phyloP scores from a whole-genome alignment of 2,329 filamentous ascomycete species.

The Pyrenochaeta sp. region DNA sequence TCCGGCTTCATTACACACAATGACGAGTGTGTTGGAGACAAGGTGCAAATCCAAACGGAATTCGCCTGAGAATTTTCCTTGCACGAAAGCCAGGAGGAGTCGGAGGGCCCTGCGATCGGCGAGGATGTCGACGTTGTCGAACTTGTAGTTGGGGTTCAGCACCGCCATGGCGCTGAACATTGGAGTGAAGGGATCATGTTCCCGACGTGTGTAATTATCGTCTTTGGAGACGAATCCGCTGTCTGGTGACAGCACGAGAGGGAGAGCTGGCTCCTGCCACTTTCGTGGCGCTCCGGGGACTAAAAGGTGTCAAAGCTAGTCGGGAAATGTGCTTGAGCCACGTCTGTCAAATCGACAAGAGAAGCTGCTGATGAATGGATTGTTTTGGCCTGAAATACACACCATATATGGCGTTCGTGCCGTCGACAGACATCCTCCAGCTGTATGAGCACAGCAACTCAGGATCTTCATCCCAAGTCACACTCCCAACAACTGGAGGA shows the following conservation, averaged over 20 bases:
- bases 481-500: constrained; percentile 11
- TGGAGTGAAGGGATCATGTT: constrained; percentile 30
- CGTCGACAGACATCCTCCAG: constrained; percentile 29
- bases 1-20: constrained; percentile 32
- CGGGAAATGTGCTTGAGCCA: not conserved
- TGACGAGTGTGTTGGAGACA: constrained; percentile 32
- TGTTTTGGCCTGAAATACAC: no score
- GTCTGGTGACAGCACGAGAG: constrained; percentile 26
- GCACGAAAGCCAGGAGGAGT: constrained; percentile 31
- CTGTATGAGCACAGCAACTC: constrained; percentile 41
- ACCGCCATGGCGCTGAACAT: constrained; percentile 33
- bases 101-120: constrained; percentile 41
- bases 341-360: not conserved
- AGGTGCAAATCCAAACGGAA: constrained; percentile 35
- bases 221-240: constrained; percentile 30
- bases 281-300: constrained; percentile 37
- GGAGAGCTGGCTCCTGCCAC: constrained; percentile 25
- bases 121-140: constrained; percentile 33
- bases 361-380: no score
- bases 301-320: constrained; percentile 10
- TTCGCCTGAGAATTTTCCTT: constrained; percentile 31
- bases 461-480: constrained; percentile 34
- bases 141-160: constrained; percentile 30
- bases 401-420: constrained; percentile 36
- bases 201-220: constrained; percentile 38